Percentiles rank a stretch among this genome's conserved stretches.
Conservation (phyloP, 345 rosid genomes). For the Lepidium africanum region DNA sequence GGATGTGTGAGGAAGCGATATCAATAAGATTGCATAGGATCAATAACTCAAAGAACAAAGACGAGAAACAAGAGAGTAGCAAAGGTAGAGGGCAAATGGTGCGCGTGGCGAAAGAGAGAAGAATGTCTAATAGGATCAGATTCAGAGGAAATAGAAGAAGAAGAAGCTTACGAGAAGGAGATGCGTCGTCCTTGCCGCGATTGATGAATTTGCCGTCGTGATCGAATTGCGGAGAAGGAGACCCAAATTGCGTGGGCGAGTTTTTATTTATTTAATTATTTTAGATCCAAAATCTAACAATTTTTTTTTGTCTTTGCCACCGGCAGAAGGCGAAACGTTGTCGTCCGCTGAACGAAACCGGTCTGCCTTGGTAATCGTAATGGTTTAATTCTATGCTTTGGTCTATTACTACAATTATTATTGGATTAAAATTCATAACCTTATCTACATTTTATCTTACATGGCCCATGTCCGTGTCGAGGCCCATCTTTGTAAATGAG, state of each 20-base stretch:
- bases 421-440: too few relatives aligned
- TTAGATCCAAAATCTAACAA: neutral
- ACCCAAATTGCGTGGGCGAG: neutral
- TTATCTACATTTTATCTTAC: neutral
- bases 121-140: neutral
- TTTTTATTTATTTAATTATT: neutral
- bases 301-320: neutral
- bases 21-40: neutral
- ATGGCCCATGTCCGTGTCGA: neutral
- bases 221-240: constrained; percentile 5
- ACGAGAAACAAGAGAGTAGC: neutral
- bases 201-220: neutral
- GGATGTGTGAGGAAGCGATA: neutral
- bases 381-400: neutral
- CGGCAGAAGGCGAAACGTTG: constrained; percentile 1
- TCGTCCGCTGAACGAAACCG: neutral
- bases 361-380: neutral
- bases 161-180: constrained; percentile 6
- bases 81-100: neutral
- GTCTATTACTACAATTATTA: neutral
- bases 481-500: neutral
- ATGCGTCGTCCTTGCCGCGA: neutral
- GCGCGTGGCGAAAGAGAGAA: neutral
- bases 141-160: neutral
- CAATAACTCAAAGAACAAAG: neutral